These are phyloP conservation scores for Aspergillus panamensis DNA, from an alignment of 495 filamentous ascomycete genomes.

Conservation along the genomic window DNA sequence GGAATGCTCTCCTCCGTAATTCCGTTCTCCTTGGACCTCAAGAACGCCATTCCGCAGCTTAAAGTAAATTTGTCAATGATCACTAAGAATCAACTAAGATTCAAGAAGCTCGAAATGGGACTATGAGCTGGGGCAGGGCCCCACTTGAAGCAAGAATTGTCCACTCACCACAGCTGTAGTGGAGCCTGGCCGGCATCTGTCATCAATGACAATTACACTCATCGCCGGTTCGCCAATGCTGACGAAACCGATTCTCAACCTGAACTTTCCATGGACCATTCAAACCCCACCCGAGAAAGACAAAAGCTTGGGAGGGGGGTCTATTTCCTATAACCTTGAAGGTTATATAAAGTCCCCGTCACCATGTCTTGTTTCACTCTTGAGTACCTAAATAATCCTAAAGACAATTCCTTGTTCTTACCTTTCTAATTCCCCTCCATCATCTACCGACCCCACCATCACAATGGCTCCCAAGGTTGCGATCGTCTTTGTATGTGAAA, in stretches of 20 bases:
- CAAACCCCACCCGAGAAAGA: background rate
- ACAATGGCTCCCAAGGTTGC: conserved; percentile 90
- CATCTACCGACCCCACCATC: conserved; percentile 22
- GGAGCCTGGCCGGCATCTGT: conserved; percentile 28
- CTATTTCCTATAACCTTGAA: background rate
- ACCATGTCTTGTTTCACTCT: background rate
- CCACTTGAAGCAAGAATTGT: background rate
- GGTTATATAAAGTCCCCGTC: background rate
- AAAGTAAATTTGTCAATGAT: conserved; percentile 36
- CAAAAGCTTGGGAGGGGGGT: background rate
- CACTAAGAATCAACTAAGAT: conserved; percentile 34
- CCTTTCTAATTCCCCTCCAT: background rate
- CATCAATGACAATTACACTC: conserved; percentile 36
- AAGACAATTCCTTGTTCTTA: background rate
- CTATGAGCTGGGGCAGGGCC: conserved; percentile 24
- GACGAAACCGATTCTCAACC: background rate
- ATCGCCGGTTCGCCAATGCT: background rate
- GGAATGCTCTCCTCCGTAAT: no score
- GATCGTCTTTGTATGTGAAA: conserved; percentile 73
- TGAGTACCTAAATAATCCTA: background rate
- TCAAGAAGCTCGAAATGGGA: conserved; percentile 21
- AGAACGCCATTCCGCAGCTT: background rate
- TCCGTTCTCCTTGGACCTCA: no score
- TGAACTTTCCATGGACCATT: background rate
- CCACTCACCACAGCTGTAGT: conserved; percentile 7